Evolutionary conservation across 225 moss, liverwort and hornwort genomes (phyloP).

Genomic region (Sphagnum contortum): DNA sequence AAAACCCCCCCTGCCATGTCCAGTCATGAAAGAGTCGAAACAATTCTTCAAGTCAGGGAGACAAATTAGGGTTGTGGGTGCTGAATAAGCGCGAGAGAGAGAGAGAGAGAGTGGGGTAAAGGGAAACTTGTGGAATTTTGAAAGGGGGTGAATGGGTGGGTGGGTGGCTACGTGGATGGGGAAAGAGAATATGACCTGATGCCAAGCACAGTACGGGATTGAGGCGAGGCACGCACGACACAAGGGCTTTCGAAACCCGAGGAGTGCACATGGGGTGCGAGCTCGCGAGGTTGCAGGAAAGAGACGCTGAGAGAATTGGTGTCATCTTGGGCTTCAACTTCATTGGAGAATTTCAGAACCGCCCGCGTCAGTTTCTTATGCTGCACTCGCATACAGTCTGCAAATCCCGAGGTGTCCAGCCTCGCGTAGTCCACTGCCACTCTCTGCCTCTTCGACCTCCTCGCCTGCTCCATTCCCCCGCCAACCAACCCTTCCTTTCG

Average conservation of each 20-base stretch:
- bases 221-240: constrained; percentile 44
- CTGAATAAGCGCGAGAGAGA: background rate
- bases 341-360: constrained; percentile 50
- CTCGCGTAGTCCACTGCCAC: constrained; percentile 60
- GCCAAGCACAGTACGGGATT: constrained; percentile 41
- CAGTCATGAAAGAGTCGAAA: too few relatives aligned
- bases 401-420: constrained; percentile 51
- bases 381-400: constrained; percentile 55
- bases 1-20: too few relatives aligned
- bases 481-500: too few relatives aligned
- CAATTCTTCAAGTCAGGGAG: too few relatives aligned
- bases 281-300: constrained; percentile 33
- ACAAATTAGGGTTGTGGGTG: too few relatives aligned
- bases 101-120: constrained; percentile 4
- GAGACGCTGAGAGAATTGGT: constrained; percentile 21
- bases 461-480: constrained; percentile 40
- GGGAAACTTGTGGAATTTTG: background rate
- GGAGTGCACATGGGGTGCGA: constrained; percentile 38
- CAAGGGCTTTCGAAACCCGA: constrained; percentile 66
- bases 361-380: constrained; percentile 63
- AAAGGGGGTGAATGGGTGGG: too few relatives aligned
- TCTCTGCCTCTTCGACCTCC: constrained; percentile 61
- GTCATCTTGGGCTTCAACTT: constrained; percentile 22
- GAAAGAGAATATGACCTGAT: constrained; percentile 36
- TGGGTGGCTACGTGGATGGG: too few relatives aligned